Evolutionary conservation across 345 rosid species (phyloP), one percentile per base, ranked within the genome.

Genomic region (Populus davidiana): DNA sequence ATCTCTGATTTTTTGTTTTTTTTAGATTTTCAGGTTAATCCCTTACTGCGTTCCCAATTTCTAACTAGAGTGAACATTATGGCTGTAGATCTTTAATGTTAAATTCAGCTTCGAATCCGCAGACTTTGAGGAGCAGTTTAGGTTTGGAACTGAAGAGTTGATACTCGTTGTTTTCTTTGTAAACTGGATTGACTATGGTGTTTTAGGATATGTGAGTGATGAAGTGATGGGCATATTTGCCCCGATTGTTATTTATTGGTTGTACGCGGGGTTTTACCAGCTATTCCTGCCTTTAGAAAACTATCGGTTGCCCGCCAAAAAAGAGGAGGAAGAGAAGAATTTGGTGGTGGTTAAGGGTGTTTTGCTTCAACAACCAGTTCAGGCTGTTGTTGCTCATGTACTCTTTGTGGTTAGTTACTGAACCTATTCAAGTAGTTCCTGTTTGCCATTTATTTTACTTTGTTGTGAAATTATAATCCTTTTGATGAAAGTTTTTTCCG

Each of bases 171-270:
- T 23, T 20, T 39, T 20, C 25, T 43, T 16, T 21, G 64, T 44
- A 33, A 43, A 70, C 36, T 50, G 71, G 66, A 64, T 76, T 59
- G 76, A 70, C 8, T 44, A 89, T 91, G 95, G 92, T 87, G 80
- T 86, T 91, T 68, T 91, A 93, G 95, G 95, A 91, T 74, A 89
- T 63, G 83, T 80, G 74, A 91, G 89, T 77, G 95, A 91, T 63
- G 93, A 89, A 80, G 80, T 89, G 78, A 89, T 91, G 93, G 93
- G 93, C 64, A 91, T 90, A 4, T 84, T 91, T 81, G 95, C 91
- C 62, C 95, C 93, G 11, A 84, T 89, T 66, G 86, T 87, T 59
- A 87, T 88, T 52, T 89, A 91, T 74, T 91, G 93, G 95, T 69
- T 91, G 64, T 88, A 88, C 41, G 91, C 93, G 5, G 93, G 95